Conservation (phyloP, 225 moss, liverwort and hornwort genomes). For the Bryoerythrophyllum caledonicum region DNA sequence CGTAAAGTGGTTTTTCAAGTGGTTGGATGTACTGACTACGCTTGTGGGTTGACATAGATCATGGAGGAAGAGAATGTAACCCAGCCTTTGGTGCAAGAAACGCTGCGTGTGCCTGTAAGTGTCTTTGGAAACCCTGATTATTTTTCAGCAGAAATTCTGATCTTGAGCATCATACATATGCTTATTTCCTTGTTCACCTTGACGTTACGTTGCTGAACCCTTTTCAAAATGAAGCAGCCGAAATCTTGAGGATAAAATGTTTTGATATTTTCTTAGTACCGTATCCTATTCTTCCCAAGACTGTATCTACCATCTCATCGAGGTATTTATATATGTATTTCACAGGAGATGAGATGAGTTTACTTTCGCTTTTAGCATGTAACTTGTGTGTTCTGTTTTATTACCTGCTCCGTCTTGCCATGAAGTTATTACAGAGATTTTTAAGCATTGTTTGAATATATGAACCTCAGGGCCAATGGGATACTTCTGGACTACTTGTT, state of each 20-base stretch:
- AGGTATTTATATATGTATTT: neutral
- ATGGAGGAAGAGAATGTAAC: conserved; percentile 23
- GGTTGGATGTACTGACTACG: conserved; percentile 9
- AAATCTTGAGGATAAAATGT: neutral
- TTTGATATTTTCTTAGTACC: neutral
- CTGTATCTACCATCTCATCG: neutral
- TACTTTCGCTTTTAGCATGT: neutral
- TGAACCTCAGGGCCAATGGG: conserved; percentile 55
- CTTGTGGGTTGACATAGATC: conserved; percentile 26
- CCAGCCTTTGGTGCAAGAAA: conserved; percentile 11
- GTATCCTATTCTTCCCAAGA: neutral
- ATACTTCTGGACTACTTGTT: conserved; percentile 46
- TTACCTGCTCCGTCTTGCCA: neutral
- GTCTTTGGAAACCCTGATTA: neutral
- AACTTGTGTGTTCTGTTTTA: neutral
- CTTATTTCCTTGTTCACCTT: too few species aligned
- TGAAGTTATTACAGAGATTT: neutral
- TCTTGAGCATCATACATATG: neutral
- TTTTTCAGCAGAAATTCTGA: neutral
- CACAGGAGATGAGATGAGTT: neutral
- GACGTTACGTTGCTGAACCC: neutral
- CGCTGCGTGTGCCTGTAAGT: conserved; percentile 54
- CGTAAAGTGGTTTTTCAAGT: neutral
- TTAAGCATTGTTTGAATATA: conserved; percentile 16
- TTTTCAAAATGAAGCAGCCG: neutral